Base-by-base conservation (phyloP, 2,329 filamentous ascomycete genomes). In the Neurospora sp. region DNA sequence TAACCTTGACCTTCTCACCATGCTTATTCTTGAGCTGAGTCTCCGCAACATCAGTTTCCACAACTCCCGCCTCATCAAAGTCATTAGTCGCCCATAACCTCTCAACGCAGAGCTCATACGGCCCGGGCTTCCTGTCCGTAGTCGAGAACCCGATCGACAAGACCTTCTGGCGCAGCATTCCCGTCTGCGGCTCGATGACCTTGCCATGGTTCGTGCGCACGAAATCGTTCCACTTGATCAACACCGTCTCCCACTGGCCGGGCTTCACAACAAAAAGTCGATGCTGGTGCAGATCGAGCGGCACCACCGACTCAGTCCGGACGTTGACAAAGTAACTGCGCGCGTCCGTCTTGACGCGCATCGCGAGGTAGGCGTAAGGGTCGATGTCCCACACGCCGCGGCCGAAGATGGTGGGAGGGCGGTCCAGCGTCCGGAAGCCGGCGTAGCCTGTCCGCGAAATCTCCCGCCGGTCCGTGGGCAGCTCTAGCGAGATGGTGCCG, bases 261-360 rank as follows among this genome's bases (percentile, higher is more conserved):
- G 92, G 90, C 9, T 88, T 87, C 76, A 90, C 90, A 9, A 91
- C 86, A 75, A 93, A 97, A 4, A 99, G 81, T 67, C 96, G 86
- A 80, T 99, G 96, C 79, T 99, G 96, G 80, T 98, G 96, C 73
- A 99, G 85, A 79, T 99, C 96, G n/a, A 93, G 95, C 11, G 93
- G 92, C 67, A 97, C 92, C 69, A 99, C 90, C 1, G 92, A 92
- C 78, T 99, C 95, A 3, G 94, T 97, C 83, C 98, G 96, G 17
- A 99, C 83, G 80, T 99, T 99, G 76, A 99, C 89, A 70, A 97
- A 93, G 82, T 98, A 99, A 76, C 92, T 91, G 71, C 96, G 86
- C 17, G 93, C 94, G 78, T 98, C 96, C 3, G 92, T 95, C 79
- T 93, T 96, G 75, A 99, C 86, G 15, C 94, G 90, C 77, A 99